phyloP scores from a whole-genome alignment of 208 protist genomes.

The Crithidia fasciculata region DNA sequence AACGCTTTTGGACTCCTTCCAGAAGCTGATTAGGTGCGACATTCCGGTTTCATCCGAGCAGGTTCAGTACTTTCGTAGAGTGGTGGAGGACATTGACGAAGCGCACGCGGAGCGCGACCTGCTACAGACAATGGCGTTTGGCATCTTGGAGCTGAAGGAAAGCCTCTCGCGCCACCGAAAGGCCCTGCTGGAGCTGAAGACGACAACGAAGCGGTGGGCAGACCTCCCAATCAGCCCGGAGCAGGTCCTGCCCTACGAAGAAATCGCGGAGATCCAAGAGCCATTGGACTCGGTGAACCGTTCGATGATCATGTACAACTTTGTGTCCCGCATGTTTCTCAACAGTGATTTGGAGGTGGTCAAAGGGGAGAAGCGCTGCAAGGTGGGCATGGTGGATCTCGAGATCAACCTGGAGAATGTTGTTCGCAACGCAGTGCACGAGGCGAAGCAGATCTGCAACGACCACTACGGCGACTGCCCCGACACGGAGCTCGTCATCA shows the following conservation, averaged over 20 bases:
- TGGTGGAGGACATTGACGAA: conserved; percentile 80
- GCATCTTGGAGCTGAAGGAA: conserved; percentile 87
- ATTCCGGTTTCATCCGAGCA: conserved; percentile 60
- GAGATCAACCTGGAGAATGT: conserved; percentile 86
- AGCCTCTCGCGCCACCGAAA: conserved; percentile 63
- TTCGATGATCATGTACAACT: conserved; percentile 87
- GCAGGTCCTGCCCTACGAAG: conserved; percentile 61
- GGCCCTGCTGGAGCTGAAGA: conserved; percentile 63
- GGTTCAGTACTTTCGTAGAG: conserved; percentile 54
- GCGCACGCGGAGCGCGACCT: conserved; percentile 67
- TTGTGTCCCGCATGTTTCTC: conserved; percentile 82
- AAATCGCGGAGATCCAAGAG: conserved; percentile 63
- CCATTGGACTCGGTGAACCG: conserved; percentile 73
- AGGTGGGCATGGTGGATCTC: conserved; percentile 86
- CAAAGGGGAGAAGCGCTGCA: conserved; percentile 34
- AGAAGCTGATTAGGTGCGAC: conserved; percentile 65
- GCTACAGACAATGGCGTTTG: conserved; percentile 77
- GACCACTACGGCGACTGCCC: conserved; percentile 91
- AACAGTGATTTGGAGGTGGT: conserved; percentile 40
- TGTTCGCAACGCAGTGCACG: conserved; percentile 82
- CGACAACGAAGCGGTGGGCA: conserved; percentile 36
- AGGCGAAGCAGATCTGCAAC: conserved; percentile 91
- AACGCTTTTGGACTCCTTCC: conserved; percentile 79
- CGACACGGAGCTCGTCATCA: conserved; percentile 81
- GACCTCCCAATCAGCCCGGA: conserved; percentile 41